phyloP scores from a whole-genome alignment of 441 rosid genomes.

The Populus hybrid region DNA sequence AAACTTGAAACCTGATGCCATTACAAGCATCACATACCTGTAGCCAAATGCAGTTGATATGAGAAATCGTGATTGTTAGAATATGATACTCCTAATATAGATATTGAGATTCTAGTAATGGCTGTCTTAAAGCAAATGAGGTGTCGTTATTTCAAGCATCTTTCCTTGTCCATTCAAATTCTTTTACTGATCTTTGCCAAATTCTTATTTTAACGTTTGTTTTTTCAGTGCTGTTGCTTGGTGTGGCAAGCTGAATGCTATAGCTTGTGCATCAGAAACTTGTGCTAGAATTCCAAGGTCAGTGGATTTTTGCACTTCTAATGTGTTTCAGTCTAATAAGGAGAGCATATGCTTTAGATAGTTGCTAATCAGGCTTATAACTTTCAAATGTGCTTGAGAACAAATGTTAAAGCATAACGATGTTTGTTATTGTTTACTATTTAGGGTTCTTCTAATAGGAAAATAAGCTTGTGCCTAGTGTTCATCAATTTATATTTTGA shows the following conservation, averaged over 20 bases:
- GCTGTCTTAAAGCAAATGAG: constrained; percentile 19
- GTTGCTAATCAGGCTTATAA: background rate
- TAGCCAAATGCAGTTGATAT: constrained; percentile 16
- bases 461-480: background rate
- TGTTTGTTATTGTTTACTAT: background rate
- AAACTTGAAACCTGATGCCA: background rate
- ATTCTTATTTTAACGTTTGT: background rate
- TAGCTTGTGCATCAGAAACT: constrained; percentile 98
- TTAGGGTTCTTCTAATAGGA: background rate
- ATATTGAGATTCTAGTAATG: background rate
- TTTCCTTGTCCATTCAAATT: background rate
- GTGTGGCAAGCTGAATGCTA: constrained; percentile 98
- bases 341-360: background rate
- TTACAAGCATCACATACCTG: background rate
- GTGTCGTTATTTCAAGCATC: background rate
- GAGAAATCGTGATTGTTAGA: background rate
- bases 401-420: background rate
- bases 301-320: constrained; percentile 1
- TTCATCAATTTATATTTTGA: background rate
- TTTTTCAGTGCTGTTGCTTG: constrained; percentile 89
- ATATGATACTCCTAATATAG: background rate
- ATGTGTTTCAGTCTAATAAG: background rate
- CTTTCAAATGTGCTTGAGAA: background rate
- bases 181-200: constrained; percentile 20
- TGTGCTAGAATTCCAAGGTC: constrained; percentile 99